phyloP scores from a whole-genome alignment of 129 eudicot species.

The Centaurea solstitialis region DNA sequence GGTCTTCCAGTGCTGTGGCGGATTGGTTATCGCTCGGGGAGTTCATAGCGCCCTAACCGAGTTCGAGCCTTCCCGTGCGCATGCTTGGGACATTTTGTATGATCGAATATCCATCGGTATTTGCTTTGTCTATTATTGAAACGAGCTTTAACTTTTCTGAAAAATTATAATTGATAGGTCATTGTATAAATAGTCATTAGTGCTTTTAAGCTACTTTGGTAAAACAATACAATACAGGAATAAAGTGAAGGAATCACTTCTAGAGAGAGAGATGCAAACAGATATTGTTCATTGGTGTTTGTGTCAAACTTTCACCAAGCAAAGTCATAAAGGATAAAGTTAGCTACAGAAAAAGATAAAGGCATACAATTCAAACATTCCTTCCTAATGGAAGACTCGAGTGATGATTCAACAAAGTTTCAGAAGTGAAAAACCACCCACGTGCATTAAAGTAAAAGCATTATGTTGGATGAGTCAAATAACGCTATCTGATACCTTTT shows the following conservation, averaged over 20 bases:
- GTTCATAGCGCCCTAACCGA: no score
- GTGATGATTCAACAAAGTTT: conserved; percentile 25
- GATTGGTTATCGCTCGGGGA: no score
- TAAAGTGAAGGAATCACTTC: conserved; percentile 35
- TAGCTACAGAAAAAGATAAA: conserved; percentile 34
- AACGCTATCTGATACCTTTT: conserved; percentile 35
- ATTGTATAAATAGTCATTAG: conserved; percentile 8
- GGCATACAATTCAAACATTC: conserved; percentile 34
- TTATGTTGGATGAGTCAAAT: conserved; percentile 41
- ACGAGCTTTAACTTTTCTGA: conserved; percentile 1
- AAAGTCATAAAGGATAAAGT: conserved; percentile 48
- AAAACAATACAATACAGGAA: conserved; percentile 29
- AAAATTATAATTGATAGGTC: background rate
- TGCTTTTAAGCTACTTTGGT: conserved; percentile 24
- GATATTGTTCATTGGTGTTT: conserved; percentile 37
- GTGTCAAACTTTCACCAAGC: conserved; percentile 34
- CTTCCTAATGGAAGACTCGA: background rate
- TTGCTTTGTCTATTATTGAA: background rate
- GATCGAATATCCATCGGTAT: background rate
- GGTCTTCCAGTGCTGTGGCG: no score
- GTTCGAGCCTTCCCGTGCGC: no score
- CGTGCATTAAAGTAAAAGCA: conserved; percentile 25
- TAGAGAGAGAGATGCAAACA: conserved; percentile 31
- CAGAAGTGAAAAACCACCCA: conserved; percentile 43
- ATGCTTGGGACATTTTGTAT: no score